Evolutionary conservation across 768 basidiomycete genomes (phyloP).

Genomic region (Phanerodontia chrysosporium): DNA sequence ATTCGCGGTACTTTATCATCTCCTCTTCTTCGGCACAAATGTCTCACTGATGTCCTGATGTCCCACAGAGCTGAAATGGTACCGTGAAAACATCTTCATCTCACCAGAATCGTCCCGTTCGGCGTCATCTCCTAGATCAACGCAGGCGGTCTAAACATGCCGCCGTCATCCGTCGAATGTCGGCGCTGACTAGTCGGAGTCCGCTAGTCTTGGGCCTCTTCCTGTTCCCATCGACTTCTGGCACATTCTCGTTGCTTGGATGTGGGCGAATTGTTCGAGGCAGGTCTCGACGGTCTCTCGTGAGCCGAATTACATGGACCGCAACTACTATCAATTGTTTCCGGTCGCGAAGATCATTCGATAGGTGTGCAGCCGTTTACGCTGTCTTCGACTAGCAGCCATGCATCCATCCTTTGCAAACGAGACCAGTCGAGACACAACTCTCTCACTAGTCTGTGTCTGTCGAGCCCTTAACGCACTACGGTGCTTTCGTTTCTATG

Average conservation of each 20-base stretch:
- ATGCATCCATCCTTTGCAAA: background rate
- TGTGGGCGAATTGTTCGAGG: background rate
- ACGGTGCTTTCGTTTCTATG: background rate
- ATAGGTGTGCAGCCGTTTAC: background rate
- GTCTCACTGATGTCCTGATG: background rate
- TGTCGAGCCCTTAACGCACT: too few species aligned
- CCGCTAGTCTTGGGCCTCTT: too few species aligned
- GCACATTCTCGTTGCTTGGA: background rate
- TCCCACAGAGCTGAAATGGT: slow-evolving; percentile 69
- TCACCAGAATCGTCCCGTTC: slow-evolving; percentile 20
- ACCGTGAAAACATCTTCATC: slow-evolving; percentile 70
- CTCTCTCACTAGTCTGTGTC: too few species aligned
- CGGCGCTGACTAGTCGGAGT: too few species aligned
- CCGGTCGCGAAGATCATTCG: background rate
- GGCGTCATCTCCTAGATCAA: background rate
- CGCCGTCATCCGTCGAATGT: background rate
- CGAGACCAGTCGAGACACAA: background rate
- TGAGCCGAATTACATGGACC: background rate
- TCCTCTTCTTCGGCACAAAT: background rate
- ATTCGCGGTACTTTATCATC: slow-evolving; percentile 53
- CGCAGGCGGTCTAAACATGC: background rate
- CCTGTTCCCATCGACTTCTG: background rate
- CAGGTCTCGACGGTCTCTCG: background rate
- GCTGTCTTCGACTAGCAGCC: background rate
- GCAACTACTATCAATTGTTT: background rate